Evolutionary conservation across 371 early-diverging fungal genomes (phyloP).

Genomic region (Synchytrium microbalum): DNA sequence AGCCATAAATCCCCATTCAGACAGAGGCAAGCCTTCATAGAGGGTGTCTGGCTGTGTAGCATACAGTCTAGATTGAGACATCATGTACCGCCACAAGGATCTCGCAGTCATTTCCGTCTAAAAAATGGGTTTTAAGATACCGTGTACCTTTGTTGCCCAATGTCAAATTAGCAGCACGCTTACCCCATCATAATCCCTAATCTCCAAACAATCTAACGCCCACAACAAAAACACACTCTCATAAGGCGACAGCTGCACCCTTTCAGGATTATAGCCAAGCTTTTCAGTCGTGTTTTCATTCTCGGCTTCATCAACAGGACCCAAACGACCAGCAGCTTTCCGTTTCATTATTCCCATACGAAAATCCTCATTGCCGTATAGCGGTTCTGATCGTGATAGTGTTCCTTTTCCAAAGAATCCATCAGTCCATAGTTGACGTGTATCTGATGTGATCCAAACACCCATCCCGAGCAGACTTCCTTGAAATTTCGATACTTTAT

Average conservation of each 20-base stretch:
- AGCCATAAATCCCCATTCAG: constrained; percentile 34
- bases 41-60: neutral
- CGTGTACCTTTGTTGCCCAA: neutral
- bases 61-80: constrained; percentile 2
- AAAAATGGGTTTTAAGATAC: neutral
- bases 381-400: constrained; percentile 70
- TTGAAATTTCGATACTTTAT: neutral
- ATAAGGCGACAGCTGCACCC: constrained; percentile 48
- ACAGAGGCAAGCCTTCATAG: neutral
- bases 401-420: constrained; percentile 84
- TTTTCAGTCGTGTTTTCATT: neutral
- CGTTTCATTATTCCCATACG: constrained; percentile 11
- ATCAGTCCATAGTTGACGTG: constrained; percentile 38
- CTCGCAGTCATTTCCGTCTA: neutral
- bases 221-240: constrained; percentile 55
- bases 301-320: neutral
- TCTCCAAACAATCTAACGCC: neutral
- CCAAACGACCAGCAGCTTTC: neutral
- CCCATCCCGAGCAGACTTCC: neutral
- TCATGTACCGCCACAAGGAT: constrained; percentile 4
- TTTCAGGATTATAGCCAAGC: constrained; percentile 37
- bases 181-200: neutral
- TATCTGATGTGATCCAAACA: neutral
- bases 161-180: neutral
- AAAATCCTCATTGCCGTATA: constrained; percentile 46